Evolutionary conservation across 1,284 basidiomycete genomes (phyloP).

Genomic region (Rhodotorula sp.): DNA sequence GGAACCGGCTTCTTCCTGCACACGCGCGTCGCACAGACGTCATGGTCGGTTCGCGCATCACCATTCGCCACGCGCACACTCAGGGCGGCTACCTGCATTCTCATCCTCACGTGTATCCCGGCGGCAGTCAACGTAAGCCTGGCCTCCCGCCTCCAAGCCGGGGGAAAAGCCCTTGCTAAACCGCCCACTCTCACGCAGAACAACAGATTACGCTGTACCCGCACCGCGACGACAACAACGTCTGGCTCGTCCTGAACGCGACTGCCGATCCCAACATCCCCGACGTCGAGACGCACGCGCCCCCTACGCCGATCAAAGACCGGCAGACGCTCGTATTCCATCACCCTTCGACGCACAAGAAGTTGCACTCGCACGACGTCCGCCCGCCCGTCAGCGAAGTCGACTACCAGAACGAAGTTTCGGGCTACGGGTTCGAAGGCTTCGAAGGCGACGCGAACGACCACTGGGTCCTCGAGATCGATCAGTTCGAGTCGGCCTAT

Average conservation of each 20-base stretch:
- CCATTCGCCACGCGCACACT: conserved; percentile 88
- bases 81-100: conserved; percentile 98
- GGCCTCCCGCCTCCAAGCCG: no score
- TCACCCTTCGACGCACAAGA: conserved; percentile 77
- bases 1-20: no score
- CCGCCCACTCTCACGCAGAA: conserved; percentile 55
- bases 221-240: conserved; percentile 87
- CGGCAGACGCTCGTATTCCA: conserved; percentile 76
- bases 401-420: conserved; percentile 99
- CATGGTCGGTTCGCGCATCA: conserved; percentile 75
- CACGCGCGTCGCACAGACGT: conserved; percentile 60
- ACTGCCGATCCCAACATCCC: conserved; percentile 55
- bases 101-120: conserved; percentile 83
- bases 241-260: conserved; percentile 71
- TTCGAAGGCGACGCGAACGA: conserved; percentile 88
- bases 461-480: conserved; percentile 91
- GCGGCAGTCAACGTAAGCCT: conserved; percentile 46
- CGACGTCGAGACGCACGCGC: conserved; percentile 47
- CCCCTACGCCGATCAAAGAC: conserved; percentile 30
- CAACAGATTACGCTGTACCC: conserved; percentile 99
- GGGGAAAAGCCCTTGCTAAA: neutral
- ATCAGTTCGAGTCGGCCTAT: conserved; percentile 49
- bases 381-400: conserved; percentile 96
- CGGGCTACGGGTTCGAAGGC: conserved; percentile 85
- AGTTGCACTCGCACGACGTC: conserved; percentile 89